Evolutionary conservation across 257 asterid species (phyloP).

Genomic region (Fraxinus pennsylvanica): DNA sequence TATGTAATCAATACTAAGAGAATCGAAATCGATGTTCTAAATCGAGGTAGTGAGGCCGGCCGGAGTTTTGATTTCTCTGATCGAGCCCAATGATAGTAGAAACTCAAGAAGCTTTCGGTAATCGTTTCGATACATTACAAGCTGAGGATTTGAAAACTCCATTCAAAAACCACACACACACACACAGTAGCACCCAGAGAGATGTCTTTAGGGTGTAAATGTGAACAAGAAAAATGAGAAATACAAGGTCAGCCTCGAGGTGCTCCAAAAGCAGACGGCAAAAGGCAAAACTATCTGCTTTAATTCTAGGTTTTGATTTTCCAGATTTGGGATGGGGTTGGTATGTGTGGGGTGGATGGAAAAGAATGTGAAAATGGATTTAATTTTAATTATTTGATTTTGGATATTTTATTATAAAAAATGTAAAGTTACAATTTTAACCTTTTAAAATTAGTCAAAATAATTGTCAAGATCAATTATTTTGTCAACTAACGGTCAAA

Average conservation of each 20-base stretch:
- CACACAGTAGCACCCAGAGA: background rate
- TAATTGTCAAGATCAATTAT: no score
- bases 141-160: slow-evolving; percentile 54
- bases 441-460: no score
- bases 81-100: slow-evolving; percentile 57
- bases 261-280: slow-evolving; percentile 51
- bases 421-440: no score
- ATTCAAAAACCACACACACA: slow-evolving; percentile 13
- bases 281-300: slow-evolving; percentile 11
- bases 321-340: no score
- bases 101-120: slow-evolving; percentile 90
- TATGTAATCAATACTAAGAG: slow-evolving; percentile 72
- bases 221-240: slow-evolving; percentile 13
- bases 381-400: no score
- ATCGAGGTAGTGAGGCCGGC: slow-evolving; percentile 53
- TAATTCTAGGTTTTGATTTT: no score
- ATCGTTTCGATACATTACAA: slow-evolving; percentile 73
- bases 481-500: no score
- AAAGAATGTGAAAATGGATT: no score
- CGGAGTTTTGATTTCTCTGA: slow-evolving; percentile 58
- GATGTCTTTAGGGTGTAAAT: slow-evolving; percentile 29
- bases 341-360: no score
- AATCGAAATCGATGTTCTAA: slow-evolving; percentile 64
- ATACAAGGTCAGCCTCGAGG: slow-evolving; percentile 23
- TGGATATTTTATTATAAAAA: no score